Conservation (phyloP, 73 alveolate species). For the Paramecium octaurelia region DNA sequence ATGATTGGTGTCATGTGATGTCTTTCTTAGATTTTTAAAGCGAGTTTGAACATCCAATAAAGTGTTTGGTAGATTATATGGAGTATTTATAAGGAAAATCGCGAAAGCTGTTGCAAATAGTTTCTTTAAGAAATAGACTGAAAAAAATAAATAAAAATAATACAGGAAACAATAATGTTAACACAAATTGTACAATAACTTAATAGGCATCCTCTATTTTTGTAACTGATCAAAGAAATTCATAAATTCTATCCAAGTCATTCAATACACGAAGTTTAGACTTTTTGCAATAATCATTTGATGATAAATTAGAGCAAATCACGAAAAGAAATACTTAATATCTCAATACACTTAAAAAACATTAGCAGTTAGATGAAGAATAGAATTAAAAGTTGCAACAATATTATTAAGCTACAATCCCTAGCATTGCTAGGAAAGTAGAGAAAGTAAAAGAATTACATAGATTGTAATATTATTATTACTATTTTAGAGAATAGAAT, state of each 20-base stretch:
- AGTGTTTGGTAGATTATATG: slow-evolving; percentile 9
- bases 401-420: neutral
- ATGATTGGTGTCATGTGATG: neutral
- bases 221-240: neutral
- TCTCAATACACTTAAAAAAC: neutral
- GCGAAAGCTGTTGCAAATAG: neutral
- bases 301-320: neutral
- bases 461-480: neutral
- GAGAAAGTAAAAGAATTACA: neutral
- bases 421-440: neutral
- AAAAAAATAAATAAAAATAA: neutral
- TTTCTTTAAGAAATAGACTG: slow-evolving; percentile 2
- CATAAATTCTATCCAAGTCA: neutral
- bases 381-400: neutral
- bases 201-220: neutral
- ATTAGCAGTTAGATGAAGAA: neutral
- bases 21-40: neutral
- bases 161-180: neutral
- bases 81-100: slow-evolving; percentile 11
- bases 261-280: slow-evolving; percentile 20
- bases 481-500: neutral
- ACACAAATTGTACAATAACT: neutral
- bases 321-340: neutral
- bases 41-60: neutral
- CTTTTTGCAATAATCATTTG: neutral